Base-by-base conservation (phyloP, 306 rosid genomes). In the Prunus mira region DNA sequence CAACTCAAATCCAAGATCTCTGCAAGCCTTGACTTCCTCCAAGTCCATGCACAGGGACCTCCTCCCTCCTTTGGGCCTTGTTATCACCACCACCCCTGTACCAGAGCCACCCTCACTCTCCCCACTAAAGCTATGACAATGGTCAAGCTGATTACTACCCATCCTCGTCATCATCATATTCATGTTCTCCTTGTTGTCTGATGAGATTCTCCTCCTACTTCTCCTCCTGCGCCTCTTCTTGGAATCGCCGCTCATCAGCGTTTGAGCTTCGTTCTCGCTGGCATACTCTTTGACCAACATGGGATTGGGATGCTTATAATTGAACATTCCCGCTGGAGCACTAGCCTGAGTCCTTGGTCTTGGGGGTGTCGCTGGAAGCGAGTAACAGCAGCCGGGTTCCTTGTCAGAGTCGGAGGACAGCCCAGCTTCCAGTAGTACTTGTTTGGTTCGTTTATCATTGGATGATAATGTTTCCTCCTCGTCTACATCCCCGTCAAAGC, bases 11-110 rank as follows among this genome's bases (percentile, higher is more conserved):
- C 98, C 98, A 64, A 93, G 93, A 69, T 93, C 98, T 74, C 88
- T 85, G 60, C 98, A 93, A 78, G 98, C 98, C 76, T 87, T 93
- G 5, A 93, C 93, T 89, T 93, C 98, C 10, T 89, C 97, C 87
- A 88, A 63, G 65, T 87, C 97, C 98, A 91, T 89, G 18, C 93
- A 84, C 30, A 93, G 71, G 3, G 90, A 47, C 50, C 96, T 85
- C 0, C 71, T 84, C n/a, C 96, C 97, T 46, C 98, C 97, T 81
- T 84, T 93, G 0, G 98, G 93, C 83, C 89, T 87, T 0, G 95
- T 85, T 73, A 91, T 82, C 67, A 93, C 71, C 85, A 81, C 81
- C 67, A 86, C 72, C 47, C 90, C 90, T 57, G 64, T 50, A 24
- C 88, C 73, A 14, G 20, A 50, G 12, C 82, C 69, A 41, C 38